Percentiles rank a stretch among this genome's conserved stretches.
phyloP scores from a whole-genome alignment of 2,329 filamentous ascomycete species.

The Colletotrichum abscissum region DNA sequence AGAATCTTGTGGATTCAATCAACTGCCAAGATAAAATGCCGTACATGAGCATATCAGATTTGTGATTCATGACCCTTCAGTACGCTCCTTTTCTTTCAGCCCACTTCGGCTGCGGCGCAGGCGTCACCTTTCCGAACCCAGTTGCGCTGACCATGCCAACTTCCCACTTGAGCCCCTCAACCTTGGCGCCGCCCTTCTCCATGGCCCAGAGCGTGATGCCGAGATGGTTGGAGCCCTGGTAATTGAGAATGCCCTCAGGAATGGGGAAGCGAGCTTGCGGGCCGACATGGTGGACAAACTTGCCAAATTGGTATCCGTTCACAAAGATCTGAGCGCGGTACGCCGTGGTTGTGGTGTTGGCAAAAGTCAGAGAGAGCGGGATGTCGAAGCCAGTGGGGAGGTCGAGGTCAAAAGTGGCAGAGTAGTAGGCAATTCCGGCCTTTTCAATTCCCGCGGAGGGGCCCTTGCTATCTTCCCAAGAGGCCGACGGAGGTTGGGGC shows the following conservation, averaged over 20 bases:
- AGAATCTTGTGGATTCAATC: too few relatives aligned
- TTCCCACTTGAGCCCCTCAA: constrained; percentile 38
- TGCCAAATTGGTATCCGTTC: constrained; percentile 76
- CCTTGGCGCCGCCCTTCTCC: constrained; percentile 61
- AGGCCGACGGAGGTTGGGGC: constrained; percentile 56
- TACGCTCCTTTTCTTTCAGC: constrained; percentile 57
- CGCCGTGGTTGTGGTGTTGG: constrained; percentile 47
- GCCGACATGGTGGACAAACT: constrained; percentile 70
- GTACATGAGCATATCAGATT: background rate
- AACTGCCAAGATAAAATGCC: too few relatives aligned
- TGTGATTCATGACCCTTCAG: constrained; percentile 39
- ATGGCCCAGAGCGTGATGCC: constrained; percentile 75
- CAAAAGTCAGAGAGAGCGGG: constrained; percentile 65
- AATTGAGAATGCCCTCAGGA: constrained; percentile 75
- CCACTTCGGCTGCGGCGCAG: constrained; percentile 56
- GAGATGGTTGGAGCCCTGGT: constrained; percentile 73
- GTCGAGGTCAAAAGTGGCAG: constrained; percentile 63
- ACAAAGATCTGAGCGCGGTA: constrained; percentile 74
- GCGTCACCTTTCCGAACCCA: constrained; percentile 52
- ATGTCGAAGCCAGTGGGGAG: constrained; percentile 65
- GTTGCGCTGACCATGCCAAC: constrained; percentile 59
- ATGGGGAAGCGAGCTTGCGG: constrained; percentile 76
- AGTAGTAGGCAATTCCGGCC: constrained; percentile 67
- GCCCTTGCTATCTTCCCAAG: constrained; percentile 52
- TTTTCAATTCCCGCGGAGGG: constrained; percentile 50